phyloP scores from a whole-genome alignment of 176 grass and related monocot species.

The Eleusine coracana region DNA sequence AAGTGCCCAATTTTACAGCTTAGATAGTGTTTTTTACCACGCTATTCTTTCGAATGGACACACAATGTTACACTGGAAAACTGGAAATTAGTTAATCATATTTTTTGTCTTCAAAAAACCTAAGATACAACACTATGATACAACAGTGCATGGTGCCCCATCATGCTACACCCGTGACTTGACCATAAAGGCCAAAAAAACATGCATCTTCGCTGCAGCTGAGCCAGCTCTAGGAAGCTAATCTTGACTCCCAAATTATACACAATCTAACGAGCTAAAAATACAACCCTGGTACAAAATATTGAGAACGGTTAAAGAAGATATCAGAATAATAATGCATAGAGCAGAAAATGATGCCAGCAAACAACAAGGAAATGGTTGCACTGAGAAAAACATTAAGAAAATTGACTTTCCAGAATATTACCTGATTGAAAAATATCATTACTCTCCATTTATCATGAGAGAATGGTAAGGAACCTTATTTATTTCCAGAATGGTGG shows the following conservation, averaged over 20 bases:
- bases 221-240: slow-evolving; percentile 31
- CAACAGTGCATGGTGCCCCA: slow-evolving; percentile 38
- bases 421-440: slow-evolving; percentile 46
- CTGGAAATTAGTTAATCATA: slow-evolving; percentile 3
- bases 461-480: slow-evolving; percentile 74
- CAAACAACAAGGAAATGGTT: background rate
- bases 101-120: background rate
- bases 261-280: slow-evolving; percentile 40
- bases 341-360: background rate
- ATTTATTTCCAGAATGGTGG: slow-evolving; percentile 78
- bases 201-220: slow-evolving; percentile 29
- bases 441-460: slow-evolving; percentile 73
- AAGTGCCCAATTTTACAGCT: slow-evolving; percentile 11
- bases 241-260: slow-evolving; percentile 49
- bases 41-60: background rate
- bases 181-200: background rate
- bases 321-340: background rate
- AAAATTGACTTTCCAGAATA: background rate
- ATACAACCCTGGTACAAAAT: slow-evolving; percentile 35
- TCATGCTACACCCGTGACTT: slow-evolving; percentile 20
- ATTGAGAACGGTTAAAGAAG: background rate
- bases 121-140: slow-evolving; percentile 34
- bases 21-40: background rate
- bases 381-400: background rate
- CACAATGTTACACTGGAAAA: background rate